phyloP scores from a whole-genome alignment of 2,329 filamentous ascomycete genomes.

The Ceratocystis eucalypticola region DNA sequence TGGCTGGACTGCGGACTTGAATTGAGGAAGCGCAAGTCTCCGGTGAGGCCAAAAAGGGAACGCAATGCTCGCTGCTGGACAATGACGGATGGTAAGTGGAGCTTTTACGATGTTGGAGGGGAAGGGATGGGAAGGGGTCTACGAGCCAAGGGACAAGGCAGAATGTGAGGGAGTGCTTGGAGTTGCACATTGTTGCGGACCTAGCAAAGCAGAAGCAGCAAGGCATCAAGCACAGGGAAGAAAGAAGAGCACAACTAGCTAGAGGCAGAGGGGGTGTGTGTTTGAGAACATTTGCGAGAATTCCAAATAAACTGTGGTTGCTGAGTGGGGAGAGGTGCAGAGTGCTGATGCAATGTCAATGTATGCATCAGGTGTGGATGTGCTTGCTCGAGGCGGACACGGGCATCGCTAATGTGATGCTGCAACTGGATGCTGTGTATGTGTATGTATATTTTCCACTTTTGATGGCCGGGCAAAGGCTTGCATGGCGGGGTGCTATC shows the following conservation, averaged over 20 bases:
- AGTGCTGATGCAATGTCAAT: background rate
- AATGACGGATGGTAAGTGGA: background rate
- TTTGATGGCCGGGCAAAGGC: background rate
- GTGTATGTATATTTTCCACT: background rate
- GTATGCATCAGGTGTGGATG: background rate
- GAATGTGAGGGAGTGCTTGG: background rate
- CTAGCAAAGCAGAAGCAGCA: background rate
- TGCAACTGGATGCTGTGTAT: background rate
- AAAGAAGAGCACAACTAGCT: background rate
- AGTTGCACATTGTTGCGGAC: background rate
- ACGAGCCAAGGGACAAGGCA: background rate
- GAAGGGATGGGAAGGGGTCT: background rate
- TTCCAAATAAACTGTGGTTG: background rate
- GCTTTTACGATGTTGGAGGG: background rate
- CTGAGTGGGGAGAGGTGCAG: background rate
- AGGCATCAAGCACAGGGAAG: background rate
- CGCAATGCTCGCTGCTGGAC: background rate
- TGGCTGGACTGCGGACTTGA: too few relatives aligned
- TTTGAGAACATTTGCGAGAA: background rate
- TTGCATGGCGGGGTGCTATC: background rate
- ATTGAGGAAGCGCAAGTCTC: too few relatives aligned
- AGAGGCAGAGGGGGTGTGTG: background rate
- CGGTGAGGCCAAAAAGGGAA: background rate
- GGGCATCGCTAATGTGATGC: background rate
- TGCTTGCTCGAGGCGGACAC: background rate